Conservation (phyloP, 2,329 filamentous ascomycete species). For the Ophiosphaerella herpotricha region DNA sequence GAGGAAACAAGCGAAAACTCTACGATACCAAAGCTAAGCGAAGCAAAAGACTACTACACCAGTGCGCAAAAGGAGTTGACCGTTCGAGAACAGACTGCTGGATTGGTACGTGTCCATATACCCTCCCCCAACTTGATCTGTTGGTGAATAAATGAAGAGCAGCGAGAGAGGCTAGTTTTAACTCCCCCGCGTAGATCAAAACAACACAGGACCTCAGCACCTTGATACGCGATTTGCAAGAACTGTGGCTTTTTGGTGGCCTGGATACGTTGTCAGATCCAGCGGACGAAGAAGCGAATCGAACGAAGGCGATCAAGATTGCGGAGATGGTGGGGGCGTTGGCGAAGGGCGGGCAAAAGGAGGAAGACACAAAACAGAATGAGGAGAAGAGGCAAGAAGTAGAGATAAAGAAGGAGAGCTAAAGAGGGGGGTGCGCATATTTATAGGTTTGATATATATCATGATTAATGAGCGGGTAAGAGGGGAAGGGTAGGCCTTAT, state of each 20-base stretch:
- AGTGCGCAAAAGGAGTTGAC: constrained; percentile 63
- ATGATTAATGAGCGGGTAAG: no score
- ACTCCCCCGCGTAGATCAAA: constrained; percentile 51
- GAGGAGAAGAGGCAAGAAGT: constrained; percentile 3
- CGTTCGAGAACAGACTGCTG: constrained; percentile 63
- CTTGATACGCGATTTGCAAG: constrained; percentile 66
- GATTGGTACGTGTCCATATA: constrained; percentile 53
- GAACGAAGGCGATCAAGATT: constrained; percentile 22
- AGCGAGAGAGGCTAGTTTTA: neutral
- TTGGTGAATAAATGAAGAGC: neutral
- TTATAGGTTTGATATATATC: no score
- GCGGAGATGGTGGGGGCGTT: constrained; percentile 29
- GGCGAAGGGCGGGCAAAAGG: constrained; percentile 18
- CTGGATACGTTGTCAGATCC: constrained; percentile 58
- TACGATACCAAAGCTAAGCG: constrained; percentile 9
- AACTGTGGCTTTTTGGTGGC: constrained; percentile 69
- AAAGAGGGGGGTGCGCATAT: neutral
- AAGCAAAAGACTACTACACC: constrained; percentile 56
- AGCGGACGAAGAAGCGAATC: constrained; percentile 29
- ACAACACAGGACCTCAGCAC: constrained; percentile 66
- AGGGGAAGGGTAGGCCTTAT: no score
- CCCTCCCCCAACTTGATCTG: neutral
- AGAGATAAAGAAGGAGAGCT: neutral
- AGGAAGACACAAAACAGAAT: neutral
- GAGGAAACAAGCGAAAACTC: constrained; percentile 43